phyloP scores from a whole-genome alignment of 805 yeast genomes.

The Teunomyces barrocoloradensis region DNA sequence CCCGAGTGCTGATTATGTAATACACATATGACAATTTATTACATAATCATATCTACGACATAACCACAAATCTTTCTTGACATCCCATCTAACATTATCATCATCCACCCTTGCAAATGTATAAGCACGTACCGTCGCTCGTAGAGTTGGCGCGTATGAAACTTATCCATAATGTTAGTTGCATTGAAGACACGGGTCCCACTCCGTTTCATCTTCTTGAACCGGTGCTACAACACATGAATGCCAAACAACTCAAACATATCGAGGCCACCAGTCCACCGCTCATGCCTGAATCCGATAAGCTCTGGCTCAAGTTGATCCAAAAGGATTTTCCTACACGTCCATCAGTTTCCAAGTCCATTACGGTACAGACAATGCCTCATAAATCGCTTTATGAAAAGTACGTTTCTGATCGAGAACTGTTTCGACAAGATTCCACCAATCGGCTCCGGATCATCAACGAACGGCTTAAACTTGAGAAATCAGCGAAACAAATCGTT shows the following conservation, averaged over 20 bases:
- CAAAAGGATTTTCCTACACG: slow-evolving; percentile 48
- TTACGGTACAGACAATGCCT: slow-evolving; percentile 21
- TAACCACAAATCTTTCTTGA: no score
- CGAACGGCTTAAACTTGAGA: slow-evolving; percentile 35
- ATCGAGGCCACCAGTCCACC: slow-evolving; percentile 45
- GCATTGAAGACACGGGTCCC: slow-evolving; percentile 11
- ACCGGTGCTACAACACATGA: slow-evolving; percentile 46
- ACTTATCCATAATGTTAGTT: slow-evolving; percentile 8
- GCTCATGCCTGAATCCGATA: slow-evolving; percentile 40
- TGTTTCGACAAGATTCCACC: slow-evolving; percentile 43
- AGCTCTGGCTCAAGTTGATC: slow-evolving; percentile 45
- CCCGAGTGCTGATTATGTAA: not conserved
- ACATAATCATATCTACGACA: no score
- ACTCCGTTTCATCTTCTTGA: slow-evolving; percentile 44
- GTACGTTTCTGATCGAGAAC: slow-evolving; percentile 41
- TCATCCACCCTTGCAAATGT: no score
- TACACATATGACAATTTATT: no score
- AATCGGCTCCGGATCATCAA: slow-evolving; percentile 44
- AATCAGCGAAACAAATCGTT: slow-evolving; percentile 32
- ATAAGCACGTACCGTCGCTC: slow-evolving; percentile 5
- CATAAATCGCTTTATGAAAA: slow-evolving; percentile 37
- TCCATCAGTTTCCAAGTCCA: slow-evolving; percentile 20
- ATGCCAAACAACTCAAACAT: slow-evolving; percentile 28
- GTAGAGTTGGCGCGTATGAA: slow-evolving; percentile 11
- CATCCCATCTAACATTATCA: no score